Evolutionary conservation across 495 filamentous ascomycete genomes (phyloP).

Genomic region (Usnea hakonensis): DNA sequence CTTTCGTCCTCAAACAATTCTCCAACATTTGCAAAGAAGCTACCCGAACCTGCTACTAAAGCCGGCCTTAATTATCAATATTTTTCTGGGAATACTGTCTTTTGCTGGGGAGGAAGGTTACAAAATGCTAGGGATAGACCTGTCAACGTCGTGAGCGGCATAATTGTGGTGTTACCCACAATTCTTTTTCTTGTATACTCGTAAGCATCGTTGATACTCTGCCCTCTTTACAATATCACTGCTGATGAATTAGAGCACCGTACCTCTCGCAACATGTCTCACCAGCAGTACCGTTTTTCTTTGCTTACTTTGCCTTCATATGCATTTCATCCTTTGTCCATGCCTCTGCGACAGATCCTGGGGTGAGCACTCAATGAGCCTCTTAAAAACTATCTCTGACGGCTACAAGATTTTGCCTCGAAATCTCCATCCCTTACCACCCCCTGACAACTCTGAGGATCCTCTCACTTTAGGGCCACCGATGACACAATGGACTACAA

Average conservation of each 20-base stretch:
- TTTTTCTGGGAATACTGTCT: constrained; percentile 84
- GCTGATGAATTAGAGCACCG: constrained; percentile 47
- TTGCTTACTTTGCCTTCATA: constrained; percentile 82
- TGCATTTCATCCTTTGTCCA: constrained; percentile 90
- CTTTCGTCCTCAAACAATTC: constrained; percentile 70
- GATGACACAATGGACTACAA: constrained; percentile 82
- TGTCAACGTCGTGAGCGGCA: constrained; percentile 82
- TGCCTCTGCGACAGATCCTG: constrained; percentile 83
- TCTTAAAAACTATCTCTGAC: constrained; percentile 22
- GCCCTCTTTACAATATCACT: constrained; percentile 15
- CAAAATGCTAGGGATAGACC: constrained; percentile 85
- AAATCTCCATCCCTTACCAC: constrained; percentile 64
- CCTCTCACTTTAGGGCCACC: constrained; percentile 73
- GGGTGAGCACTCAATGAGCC: constrained; percentile 51
- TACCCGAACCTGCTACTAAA: constrained; percentile 26
- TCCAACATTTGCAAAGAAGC: constrained; percentile 40
- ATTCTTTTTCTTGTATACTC: constrained; percentile 81
- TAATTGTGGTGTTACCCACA: constrained; percentile 66
- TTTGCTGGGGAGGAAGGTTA: constrained; percentile 74
- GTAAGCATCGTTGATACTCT: constrained; percentile 35
- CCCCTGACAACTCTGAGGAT: constrained; percentile 54
- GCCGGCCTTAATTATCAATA: constrained; percentile 78
- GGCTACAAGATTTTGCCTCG: constrained; percentile 66
- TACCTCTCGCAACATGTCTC: constrained; percentile 89
- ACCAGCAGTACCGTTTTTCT: constrained; percentile 83